These are phyloP conservation scores for Helianthus annuus DNA, from an alignment of 129 eudicot species.

Conservation along the genomic window HanXRQr2.0-SUNRISE NC_035440.2:64647731-64648230, in stretches of 20 bases:
- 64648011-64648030: background rate
- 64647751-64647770: conserved; percentile 82
- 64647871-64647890: conserved; percentile 85
- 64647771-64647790: conserved; percentile 96
- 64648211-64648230: conserved; percentile 75
- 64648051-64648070: background rate
- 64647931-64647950: conserved; percentile 90
- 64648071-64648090: conserved; percentile 60
- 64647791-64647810: conserved; percentile 83
- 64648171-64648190: conserved; percentile 89
- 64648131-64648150: conserved; percentile 61
- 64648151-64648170: conserved; percentile 77
- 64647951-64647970: conserved; percentile 58
- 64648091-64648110: conserved; percentile 80
- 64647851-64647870: conserved; percentile 75
- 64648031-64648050: background rate
- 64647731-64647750: conserved; percentile 84
- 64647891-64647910: conserved; percentile 84
- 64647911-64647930: conserved; percentile 71
- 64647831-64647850: conserved; percentile 94
- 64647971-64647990: conserved; percentile 65
- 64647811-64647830: conserved; percentile 74
- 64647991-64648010: conserved; percentile 45
- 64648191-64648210: conserved; percentile 87
- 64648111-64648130: conserved; percentile 59